Evolutionary conservation across 352 stramenopile species (phyloP).

Genomic region (Globisporangium abappressorium): DNA sequence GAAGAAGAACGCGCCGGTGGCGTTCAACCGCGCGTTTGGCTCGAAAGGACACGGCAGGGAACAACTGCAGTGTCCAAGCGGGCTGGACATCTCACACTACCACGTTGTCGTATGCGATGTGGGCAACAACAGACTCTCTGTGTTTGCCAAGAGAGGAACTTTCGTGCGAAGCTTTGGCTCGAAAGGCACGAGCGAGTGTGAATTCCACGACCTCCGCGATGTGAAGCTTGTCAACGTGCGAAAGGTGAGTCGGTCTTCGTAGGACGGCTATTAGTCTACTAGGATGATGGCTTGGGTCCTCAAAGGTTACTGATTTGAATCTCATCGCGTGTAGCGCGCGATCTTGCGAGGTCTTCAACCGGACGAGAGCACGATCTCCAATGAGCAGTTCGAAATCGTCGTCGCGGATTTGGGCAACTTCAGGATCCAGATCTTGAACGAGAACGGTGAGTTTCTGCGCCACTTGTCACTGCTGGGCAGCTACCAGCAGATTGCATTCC

Average conservation of each 20-base stretch:
- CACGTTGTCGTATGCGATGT: slow-evolving; percentile 62
- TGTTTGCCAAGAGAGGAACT: slow-evolving; percentile 54
- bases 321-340: slow-evolving; percentile 25
- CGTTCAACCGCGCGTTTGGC: slow-evolving; percentile 26
- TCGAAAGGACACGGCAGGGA: slow-evolving; percentile 26
- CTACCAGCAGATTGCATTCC: slow-evolving; percentile 36
- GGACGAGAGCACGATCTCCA: slow-evolving; percentile 39
- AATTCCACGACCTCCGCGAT: slow-evolving; percentile 54
- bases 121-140: slow-evolving; percentile 43
- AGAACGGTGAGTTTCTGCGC: slow-evolving; percentile 46
- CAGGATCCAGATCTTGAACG: slow-evolving; percentile 66
- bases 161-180: slow-evolving; percentile 46
- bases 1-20: background rate
- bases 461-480: slow-evolving; percentile 49
- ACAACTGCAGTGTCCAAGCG: slow-evolving; percentile 39
- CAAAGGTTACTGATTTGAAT: background rate
- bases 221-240: slow-evolving; percentile 56
- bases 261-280: background rate
- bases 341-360: slow-evolving; percentile 33
- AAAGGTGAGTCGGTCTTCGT: slow-evolving; percentile 32
- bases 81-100: slow-evolving; percentile 64
- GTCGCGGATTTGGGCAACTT: slow-evolving; percentile 67
- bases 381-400: slow-evolving; percentile 69
- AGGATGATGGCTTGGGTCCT: too few species aligned
- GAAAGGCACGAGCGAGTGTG: slow-evolving; percentile 30